phyloP scores from a whole-genome alignment of 139 green algal species.

The Closterium sp. region DNA sequence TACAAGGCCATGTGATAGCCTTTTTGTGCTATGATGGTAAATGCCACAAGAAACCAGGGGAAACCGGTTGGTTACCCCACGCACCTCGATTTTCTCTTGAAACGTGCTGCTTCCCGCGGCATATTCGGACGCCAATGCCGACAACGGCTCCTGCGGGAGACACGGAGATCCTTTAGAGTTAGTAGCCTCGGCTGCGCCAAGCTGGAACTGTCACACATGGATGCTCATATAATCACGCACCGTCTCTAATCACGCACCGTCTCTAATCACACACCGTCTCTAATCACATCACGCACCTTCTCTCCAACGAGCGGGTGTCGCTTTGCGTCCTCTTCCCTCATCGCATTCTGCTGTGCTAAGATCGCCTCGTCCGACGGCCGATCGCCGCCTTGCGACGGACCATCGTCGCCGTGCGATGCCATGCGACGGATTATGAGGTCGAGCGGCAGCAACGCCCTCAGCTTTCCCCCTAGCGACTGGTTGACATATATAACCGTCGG shows the following conservation, averaged over 20 bases:
- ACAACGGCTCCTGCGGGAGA: conserved; percentile 34
- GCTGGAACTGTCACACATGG: conserved; percentile 1
- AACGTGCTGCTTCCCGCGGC: conserved; percentile 24
- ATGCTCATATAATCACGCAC: not conserved
- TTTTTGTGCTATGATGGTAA: too few relatives aligned
- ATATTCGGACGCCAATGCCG: conserved; percentile 35
- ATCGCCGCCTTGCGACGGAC: not conserved
- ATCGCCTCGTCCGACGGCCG: conserved; percentile 47
- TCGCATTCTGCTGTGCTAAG: conserved; percentile 47
- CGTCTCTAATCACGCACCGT: too few relatives aligned
- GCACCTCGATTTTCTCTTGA: conserved; percentile 24
- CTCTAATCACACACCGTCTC: not conserved
- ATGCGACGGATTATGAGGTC: not conserved
- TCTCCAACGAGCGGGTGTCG: conserved; percentile 46
- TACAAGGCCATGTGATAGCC: too few relatives aligned
- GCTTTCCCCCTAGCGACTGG: not conserved
- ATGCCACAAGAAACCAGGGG: too few relatives aligned
- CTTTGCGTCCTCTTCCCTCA: conserved; percentile 19
- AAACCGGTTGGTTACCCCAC: not conserved
- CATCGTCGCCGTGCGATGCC: not conserved
- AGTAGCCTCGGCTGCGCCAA: too few relatives aligned
- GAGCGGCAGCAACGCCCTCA: not conserved
- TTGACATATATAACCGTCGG: not conserved
- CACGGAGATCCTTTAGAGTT: not conserved
- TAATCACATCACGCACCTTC: conserved; percentile 39